These are phyloP conservation scores for Tulasnella calospora DNA, from an alignment of 768 basidiomycete genomes.

Conservation along the genomic window DNA sequence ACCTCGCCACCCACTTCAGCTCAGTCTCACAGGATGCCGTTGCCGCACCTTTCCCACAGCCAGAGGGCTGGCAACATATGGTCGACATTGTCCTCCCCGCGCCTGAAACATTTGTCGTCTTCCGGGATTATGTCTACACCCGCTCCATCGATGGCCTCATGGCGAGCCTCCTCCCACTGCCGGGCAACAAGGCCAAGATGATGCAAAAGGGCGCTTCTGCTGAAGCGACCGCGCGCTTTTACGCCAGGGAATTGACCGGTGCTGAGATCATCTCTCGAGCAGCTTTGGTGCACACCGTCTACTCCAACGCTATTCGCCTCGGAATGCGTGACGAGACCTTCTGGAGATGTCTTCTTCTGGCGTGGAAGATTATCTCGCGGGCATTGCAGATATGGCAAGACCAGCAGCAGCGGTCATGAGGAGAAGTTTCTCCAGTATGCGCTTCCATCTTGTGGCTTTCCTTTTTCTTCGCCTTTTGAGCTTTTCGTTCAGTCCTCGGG, in stretches of 20 bases:
- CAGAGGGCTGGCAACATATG: background rate
- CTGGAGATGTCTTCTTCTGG: conserved; percentile 13
- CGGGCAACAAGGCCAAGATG: background rate
- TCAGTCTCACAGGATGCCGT: background rate
- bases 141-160: conserved; percentile 9
- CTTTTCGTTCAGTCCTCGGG: background rate
- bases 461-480: background rate
- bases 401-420: background rate
- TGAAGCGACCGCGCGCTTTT: background rate
- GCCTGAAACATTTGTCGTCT: conserved; percentile 9
- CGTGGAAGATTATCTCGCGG: conserved; percentile 19
- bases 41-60: background rate
- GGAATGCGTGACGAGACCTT: conserved; percentile 13
- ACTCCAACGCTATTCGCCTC: conserved; percentile 11
- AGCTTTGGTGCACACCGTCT: background rate
- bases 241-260: background rate
- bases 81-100: conserved; percentile 14
- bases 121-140: conserved; percentile 15
- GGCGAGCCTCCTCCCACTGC: conserved; percentile 12
- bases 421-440: background rate
- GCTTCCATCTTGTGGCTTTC: background rate
- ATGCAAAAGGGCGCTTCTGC: background rate
- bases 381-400: conserved; percentile 6
- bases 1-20: conserved; percentile 8
- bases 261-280: background rate